These are phyloP conservation scores for Pyrenophora teres DNA, from an alignment of 2,329 filamentous ascomycete species.

Conservation along the genomic window DNA sequence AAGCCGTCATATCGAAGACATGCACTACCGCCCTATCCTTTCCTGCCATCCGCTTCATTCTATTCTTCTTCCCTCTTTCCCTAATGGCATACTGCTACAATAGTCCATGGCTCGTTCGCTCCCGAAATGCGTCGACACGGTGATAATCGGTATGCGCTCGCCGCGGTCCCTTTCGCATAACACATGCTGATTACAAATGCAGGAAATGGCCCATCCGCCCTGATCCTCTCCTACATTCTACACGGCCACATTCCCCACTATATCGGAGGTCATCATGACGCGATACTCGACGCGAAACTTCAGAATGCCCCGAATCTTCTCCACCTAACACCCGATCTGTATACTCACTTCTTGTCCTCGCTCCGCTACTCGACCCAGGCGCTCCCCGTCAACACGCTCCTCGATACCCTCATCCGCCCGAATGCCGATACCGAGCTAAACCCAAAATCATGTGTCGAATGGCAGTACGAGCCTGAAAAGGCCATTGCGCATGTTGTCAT, in stretches of 20 bases:
- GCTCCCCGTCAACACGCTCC: conserved; percentile 62
- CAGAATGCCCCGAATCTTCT: conserved; percentile 54
- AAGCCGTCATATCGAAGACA: conserved; percentile 40
- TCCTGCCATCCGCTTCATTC: conserved; percentile 16
- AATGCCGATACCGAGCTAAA: conserved; percentile 63
- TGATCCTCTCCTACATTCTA: conserved; percentile 66
- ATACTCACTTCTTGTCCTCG: conserved; percentile 63
- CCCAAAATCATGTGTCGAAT: conserved; percentile 58
- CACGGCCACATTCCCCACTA: conserved; percentile 66
- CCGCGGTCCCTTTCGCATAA: not conserved
- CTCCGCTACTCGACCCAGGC: conserved; percentile 66
- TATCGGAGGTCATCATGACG: conserved; percentile 60
- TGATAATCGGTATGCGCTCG: conserved; percentile 44
- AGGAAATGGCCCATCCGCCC: conserved; percentile 66
- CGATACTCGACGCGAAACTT: conserved; percentile 61
- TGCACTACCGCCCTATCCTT: conserved; percentile 31
- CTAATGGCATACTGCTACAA: conserved; percentile 40
- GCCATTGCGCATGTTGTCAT: conserved; percentile 60
- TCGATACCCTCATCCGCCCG: conserved; percentile 64
- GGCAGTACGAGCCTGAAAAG: conserved; percentile 57
- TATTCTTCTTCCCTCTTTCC: conserved; percentile 13
- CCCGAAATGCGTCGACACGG: conserved; percentile 48
- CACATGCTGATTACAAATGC: conserved; percentile 32
- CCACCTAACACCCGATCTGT: conserved; percentile 56
- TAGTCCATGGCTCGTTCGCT: conserved; percentile 46